These are phyloP conservation scores for Leptoxyphium fumago DNA, from an alignment of 2,329 filamentous ascomycete genomes.

Conservation along the genomic window DNA sequence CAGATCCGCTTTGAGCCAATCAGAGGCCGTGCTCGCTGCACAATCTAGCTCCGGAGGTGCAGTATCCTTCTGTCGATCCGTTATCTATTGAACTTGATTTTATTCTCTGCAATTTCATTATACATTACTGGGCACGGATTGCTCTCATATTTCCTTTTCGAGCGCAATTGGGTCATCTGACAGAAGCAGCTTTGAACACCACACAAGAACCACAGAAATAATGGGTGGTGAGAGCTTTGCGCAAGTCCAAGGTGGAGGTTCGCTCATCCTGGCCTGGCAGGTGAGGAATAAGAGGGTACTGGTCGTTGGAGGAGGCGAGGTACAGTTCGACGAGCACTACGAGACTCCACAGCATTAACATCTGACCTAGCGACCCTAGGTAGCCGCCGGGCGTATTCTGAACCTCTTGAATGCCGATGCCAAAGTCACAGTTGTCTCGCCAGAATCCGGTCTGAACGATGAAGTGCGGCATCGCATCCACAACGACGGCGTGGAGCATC, in stretches of 20 bases:
- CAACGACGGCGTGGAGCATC: constrained; percentile 59
- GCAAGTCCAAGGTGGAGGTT: constrained; percentile 75
- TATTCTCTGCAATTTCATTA: no score
- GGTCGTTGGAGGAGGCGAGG: constrained; percentile 92
- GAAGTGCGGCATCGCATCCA: constrained; percentile 75
- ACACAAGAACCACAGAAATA: no score
- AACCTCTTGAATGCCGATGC: constrained; percentile 93
- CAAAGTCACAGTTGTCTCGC: constrained; percentile 72
- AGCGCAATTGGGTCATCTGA: no score
- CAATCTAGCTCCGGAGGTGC: no score
- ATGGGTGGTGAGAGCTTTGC: constrained; percentile 39
- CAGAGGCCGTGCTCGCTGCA: no score
- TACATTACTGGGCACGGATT: no score
- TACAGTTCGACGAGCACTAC: constrained; percentile 27
- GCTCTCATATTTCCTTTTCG: no score
- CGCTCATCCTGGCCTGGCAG: constrained; percentile 91
- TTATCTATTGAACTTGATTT: no score
- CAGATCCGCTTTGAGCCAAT: no score
- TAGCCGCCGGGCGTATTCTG: constrained; percentile 85
- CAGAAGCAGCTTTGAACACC: no score
- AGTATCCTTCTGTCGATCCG: no score
- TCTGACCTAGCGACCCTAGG: constrained; percentile 40
- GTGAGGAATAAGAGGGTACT: constrained; percentile 75
- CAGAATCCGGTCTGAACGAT: constrained; percentile 63
- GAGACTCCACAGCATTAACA: not conserved